Base-by-base conservation (phyloP, 2,329 filamentous ascomycete genomes). In the Sporothrix inflata region DNA sequence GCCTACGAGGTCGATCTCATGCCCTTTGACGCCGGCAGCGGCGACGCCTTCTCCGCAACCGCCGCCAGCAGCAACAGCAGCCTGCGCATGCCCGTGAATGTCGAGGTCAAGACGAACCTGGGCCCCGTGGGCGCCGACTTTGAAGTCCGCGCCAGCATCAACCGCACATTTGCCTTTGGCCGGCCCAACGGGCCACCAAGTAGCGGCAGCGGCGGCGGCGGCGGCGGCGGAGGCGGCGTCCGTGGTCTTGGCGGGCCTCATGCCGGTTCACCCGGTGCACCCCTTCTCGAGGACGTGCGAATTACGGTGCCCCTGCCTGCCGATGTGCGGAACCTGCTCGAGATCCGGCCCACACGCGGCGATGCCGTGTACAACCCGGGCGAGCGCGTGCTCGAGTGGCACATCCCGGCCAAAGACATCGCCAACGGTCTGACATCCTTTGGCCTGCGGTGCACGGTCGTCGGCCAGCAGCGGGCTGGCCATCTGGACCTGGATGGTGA, bases 1-100 rank as follows among this genome's bases (percentile, higher is more conserved):
- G 94, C 94, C 27, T 99, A 99, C 79, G 95, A 98, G 80, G 94
- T 97, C 24, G 93, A 99, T 80, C 83, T 99, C 27, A 85, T 98
- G 14, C 94, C 70, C 7, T 55, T 94, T 0, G 85, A 84, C 75
- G 85, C 86, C 24, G 86, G 88, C 76, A 85, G 85, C 69, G 84
- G 87, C 21, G 38, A n/a, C 21, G 47, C 42, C 7, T 40, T n/a
- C 11, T 16, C 40, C 3, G 12, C 24, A 9, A 86, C 42, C 12
- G 34, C 51, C 12, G 40, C 82, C 70, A 81, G 88, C 1, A 84
- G 85, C 70, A 30, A 34, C 61, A 70, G 14, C 66, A 88, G 89
- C 73, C 84, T 98, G 16, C 94, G 94, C 78, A 83, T 98, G 5
- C 96, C 96, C 0, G 91, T 96, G 3, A 90, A 86, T 66, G 85